Evolutionary conservation across 148 eudicot genomes (phyloP), one percentile per base, ranked within the genome.

Genomic region (Persicaria tinctoria): DNA sequence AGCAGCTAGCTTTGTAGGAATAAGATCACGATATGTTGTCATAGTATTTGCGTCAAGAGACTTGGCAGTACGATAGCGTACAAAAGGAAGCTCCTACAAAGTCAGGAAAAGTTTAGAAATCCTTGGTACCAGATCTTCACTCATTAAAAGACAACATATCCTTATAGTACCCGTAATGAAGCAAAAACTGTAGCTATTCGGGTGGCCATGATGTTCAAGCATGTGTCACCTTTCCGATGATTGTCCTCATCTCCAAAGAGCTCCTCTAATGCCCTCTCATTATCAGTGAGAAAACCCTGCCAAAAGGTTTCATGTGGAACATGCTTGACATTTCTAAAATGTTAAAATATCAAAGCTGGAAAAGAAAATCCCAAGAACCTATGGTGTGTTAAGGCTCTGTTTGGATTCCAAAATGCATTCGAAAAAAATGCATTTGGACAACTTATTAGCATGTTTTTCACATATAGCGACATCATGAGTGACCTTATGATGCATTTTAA

Each of bases 1-100:
- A 80, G 98, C 97, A 80, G 98, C 98, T 76, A 94, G 90, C 83
- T 94, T 94, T 55, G 98, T 94, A 75, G 97, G 97, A 76, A 94
- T 83, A 80, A 94, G 76, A 88, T 94, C 98, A 74, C 89, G 87
- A 85, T 87, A 91, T 13, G 98, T 94, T 20, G 91, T 94, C 98
- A 91, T 86, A 57, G 93, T 91, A 76, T 84, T 84, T 75, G 90
- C 76, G 79, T 91, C 95, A 76, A 94, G 96, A 77, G 91, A 91
- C 83, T 86, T 90, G 69, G 97, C 95, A 76, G 98, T 93, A 78
- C 98, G 97, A 74, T 90, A 94, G 20, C 98, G 97, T 77, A 91
- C 98, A 74, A 78, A 84, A 74, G 98, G 98, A 79, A 88, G 90
- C 85, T 94, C 98, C 97, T 94, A 78, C 72, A 79, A 47, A 80